Evolutionary conservation across 768 basidiomycete genomes (phyloP).

Genomic region (Mycena belliarum): DNA sequence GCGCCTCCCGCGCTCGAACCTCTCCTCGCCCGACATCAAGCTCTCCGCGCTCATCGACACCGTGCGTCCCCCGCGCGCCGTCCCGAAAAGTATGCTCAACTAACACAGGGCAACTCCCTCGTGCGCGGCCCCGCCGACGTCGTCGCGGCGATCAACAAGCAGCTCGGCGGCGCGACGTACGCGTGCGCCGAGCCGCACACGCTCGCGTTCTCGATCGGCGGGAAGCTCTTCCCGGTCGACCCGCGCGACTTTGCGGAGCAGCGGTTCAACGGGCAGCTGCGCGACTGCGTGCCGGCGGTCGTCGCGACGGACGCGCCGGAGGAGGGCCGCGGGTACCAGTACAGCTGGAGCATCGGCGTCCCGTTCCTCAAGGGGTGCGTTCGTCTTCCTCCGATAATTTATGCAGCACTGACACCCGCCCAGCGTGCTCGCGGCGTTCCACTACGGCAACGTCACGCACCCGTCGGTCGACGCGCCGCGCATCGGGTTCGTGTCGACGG

Average conservation of each 20-base stretch:
- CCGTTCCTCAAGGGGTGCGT: constrained; percentile 76
- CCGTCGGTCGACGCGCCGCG: constrained; percentile 69
- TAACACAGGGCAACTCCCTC: constrained; percentile 69
- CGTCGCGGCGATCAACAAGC: constrained; percentile 44
- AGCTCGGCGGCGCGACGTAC: constrained; percentile 45
- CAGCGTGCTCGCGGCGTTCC: constrained; percentile 67
- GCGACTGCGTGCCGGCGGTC: constrained; percentile 54
- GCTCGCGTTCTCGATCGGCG: constrained; percentile 68
- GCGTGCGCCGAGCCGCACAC: constrained; percentile 62
- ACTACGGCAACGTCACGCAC: constrained; percentile 62
- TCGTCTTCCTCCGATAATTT: no score
- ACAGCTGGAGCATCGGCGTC: constrained; percentile 77
- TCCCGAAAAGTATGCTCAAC: neutral
- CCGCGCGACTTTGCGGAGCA: constrained; percentile 68
- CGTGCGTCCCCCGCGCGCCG: constrained; percentile 36
- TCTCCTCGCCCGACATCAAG: constrained; percentile 47
- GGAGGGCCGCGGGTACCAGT: constrained; percentile 55
- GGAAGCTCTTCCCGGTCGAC: constrained; percentile 70
- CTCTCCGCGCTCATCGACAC: constrained; percentile 75
- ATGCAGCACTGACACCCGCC: no score
- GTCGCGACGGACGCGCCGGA: constrained; percentile 64
- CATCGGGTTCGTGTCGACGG: constrained; percentile 72
- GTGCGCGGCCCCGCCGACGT: constrained; percentile 75
- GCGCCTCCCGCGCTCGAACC: constrained; percentile 55
- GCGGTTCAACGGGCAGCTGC: constrained; percentile 35